Conservation (phyloP, 2,329 filamentous ascomycete genomes). For the Colletotrichum tamarilloi region DNA sequence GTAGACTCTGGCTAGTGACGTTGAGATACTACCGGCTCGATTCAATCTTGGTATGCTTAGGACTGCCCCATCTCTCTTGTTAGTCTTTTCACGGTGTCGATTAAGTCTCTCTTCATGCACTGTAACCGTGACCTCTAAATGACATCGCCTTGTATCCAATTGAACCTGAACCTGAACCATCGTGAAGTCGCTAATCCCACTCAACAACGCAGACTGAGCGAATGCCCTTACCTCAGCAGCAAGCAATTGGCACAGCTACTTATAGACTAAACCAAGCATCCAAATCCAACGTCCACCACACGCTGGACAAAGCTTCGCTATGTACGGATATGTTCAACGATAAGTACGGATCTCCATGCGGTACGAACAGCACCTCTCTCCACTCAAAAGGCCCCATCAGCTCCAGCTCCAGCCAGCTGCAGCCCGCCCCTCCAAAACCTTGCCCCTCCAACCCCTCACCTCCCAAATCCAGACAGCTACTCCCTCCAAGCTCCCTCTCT, state of each 20-base stretch:
- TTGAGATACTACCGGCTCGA: too few relatives aligned
- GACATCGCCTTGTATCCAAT: background rate
- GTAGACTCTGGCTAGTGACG: too few relatives aligned
- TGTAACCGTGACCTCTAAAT: background rate
- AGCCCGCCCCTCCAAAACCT: background rate
- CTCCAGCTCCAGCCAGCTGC: background rate
- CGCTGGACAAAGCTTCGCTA: background rate
- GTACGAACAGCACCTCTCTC: background rate
- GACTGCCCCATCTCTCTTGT: too few relatives aligned
- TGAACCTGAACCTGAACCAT: background rate
- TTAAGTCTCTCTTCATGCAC: background rate
- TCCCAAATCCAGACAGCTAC: constrained; percentile 3
- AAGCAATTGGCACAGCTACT: background rate
- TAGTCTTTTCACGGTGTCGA: too few relatives aligned
- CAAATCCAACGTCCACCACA: background rate
- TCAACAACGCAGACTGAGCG: background rate
- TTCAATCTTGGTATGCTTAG: too few relatives aligned
- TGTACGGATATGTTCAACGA: too few relatives aligned
- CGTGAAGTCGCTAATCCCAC: background rate
- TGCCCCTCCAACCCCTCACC: constrained; percentile 23
- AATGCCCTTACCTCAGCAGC: background rate
- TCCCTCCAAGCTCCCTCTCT: background rate
- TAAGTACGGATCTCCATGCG: background rate
- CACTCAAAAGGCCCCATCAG: constrained; percentile 5
- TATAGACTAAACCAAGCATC: background rate